Conservation (phyloP, 2,329 filamentous ascomycete species). For the Penicillium sp. region DNA sequence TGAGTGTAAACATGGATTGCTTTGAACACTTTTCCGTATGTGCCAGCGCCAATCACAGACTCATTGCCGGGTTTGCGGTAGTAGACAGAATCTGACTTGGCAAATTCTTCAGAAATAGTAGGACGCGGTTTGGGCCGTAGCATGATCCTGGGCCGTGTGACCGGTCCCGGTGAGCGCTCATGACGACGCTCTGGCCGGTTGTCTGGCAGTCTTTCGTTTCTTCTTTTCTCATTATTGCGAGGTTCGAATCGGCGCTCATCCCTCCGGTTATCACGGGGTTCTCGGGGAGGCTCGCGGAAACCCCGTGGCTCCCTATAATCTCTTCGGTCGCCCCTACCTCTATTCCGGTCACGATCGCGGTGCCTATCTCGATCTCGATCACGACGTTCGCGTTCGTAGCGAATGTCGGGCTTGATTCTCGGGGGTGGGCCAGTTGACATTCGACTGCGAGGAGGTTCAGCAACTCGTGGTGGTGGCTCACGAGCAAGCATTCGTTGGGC, state of each 20-base stretch:
- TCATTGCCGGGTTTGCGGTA: slow-evolving; percentile 96
- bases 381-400: slow-evolving; percentile 46
- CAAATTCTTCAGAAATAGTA: slow-evolving; percentile 71
- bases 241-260: slow-evolving; percentile 48
- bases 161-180: slow-evolving; percentile 51
- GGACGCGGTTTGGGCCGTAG: slow-evolving; percentile 74
- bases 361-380: slow-evolving; percentile 45
- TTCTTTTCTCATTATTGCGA: slow-evolving; percentile 45
- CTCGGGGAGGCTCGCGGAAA: slow-evolving; percentile 35
- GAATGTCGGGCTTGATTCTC: slow-evolving; percentile 46
- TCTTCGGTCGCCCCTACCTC: slow-evolving; percentile 40
- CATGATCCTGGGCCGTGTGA: slow-evolving; percentile 68
- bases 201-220: slow-evolving; percentile 39
- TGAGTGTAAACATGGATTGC: slow-evolving; percentile 79
- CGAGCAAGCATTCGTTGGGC: slow-evolving; percentile 51
- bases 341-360: slow-evolving; percentile 37
- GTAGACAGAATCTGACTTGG: slow-evolving; percentile 85
- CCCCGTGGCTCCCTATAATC: slow-evolving; percentile 38
- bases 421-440: slow-evolving; percentile 43
- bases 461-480: slow-evolving; percentile 43
- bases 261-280: slow-evolving; percentile 37
- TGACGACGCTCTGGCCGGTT: slow-evolving; percentile 53
- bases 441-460: slow-evolving; percentile 44
- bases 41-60: slow-evolving; percentile 93
- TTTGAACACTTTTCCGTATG: slow-evolving; percentile 96